Percentiles rank a stretch among this genome's conserved stretches.
Conservation (phyloP, 371 early-diverging fungal species). For the Actinomortierella wolfii region DNA sequence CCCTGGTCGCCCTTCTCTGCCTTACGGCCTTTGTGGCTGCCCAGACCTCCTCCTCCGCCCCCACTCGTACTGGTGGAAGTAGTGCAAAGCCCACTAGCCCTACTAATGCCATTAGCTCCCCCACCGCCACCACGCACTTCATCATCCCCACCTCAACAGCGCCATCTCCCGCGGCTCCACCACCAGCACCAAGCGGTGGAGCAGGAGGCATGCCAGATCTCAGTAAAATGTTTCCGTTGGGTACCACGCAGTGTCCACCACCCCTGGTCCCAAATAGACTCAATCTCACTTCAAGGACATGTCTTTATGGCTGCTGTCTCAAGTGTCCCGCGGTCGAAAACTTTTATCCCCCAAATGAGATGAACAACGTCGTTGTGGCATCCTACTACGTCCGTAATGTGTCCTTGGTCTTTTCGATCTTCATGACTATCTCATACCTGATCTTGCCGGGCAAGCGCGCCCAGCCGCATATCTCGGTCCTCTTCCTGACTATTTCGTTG, state of each 20-base stretch:
- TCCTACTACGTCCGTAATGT: conserved; percentile 33
- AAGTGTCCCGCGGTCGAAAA: conserved; percentile 27
- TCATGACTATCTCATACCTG: conserved; percentile 49
- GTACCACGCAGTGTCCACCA: conserved; percentile 9
- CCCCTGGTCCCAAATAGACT: conserved; percentile 21
- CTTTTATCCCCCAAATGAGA: conserved; percentile 22
- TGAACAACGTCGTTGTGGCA: conserved; percentile 12
- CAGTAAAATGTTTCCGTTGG: no score
- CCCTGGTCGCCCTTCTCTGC: neutral
- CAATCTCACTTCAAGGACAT: conserved; percentile 21
- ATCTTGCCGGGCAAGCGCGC: conserved; percentile 51
- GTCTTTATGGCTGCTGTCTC: conserved; percentile 19
- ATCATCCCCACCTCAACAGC: conserved; percentile 4
- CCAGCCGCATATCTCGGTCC: conserved; percentile 56
- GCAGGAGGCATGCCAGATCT: conserved; percentile 9
- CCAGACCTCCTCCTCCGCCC: conserved; percentile 1
- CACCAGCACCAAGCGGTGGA: neutral
- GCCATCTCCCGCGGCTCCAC: conserved; percentile 5
- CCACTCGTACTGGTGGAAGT: no score
- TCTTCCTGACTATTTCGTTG: conserved; percentile 48
- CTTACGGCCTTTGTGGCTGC: neutral
- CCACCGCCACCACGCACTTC: conserved; percentile 10
- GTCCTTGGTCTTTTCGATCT: conserved; percentile 39
- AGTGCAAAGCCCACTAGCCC: neutral
- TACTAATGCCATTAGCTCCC: neutral